A percentile compares a stretch with the other conserved stretches of the same genome.
phyloP scores from a whole-genome alignment of 345 rosid species.

The Chamaenerion angustifolium region DNA sequence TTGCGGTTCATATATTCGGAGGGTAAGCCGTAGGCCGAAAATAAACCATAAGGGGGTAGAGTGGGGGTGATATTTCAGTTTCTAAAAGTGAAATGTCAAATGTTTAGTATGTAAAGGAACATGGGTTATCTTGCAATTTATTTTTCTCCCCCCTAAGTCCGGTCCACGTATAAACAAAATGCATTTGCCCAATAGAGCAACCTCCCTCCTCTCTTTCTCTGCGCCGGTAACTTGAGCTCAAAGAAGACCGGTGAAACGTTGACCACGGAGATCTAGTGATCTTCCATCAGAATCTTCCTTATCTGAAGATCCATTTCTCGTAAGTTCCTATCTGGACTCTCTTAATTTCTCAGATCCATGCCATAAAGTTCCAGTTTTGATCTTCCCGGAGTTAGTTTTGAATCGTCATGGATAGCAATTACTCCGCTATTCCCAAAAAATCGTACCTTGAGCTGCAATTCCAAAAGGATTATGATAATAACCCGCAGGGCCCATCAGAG shows the following conservation, averaged over 20 bases:
- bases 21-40: too few species aligned
- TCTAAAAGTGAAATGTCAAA: background rate
- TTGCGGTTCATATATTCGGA: too few species aligned
- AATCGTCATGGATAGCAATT: constrained; percentile 47
- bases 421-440: constrained; percentile 43
- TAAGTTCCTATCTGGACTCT: background rate
- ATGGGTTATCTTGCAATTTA: background rate
- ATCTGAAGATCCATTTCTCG: constrained; percentile 1
- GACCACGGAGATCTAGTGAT: constrained; percentile 12
- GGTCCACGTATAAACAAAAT: constrained; percentile 1
- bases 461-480: constrained; percentile 16
- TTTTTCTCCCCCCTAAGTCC: background rate
- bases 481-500: constrained; percentile 19
- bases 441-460: constrained; percentile 47
- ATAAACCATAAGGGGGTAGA: too few species aligned
- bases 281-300: background rate
- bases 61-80: background rate
- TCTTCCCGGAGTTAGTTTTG: background rate
- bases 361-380: background rate
- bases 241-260: constrained; percentile 9
- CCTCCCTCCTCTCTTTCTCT: constrained; percentile 1
- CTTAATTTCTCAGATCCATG: background rate
- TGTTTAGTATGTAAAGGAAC: too few species aligned
- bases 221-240: constrained; percentile 1
- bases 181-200: background rate